Evolutionary conservation across 306 rosid genomes (phyloP).

Genomic region (Calophaca sinica): DNA sequence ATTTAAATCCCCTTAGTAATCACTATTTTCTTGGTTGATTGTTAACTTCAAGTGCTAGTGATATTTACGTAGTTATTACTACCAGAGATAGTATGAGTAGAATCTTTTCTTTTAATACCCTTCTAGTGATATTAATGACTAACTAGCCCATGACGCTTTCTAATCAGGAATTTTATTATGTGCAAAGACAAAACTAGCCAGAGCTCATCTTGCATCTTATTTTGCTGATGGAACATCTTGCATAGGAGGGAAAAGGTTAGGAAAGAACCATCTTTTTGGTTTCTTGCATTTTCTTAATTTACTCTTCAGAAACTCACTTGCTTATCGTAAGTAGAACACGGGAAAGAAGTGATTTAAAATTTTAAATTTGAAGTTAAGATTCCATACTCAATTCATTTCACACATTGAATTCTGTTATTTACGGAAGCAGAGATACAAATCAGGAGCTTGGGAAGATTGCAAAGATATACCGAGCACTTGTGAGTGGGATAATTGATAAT

Average conservation of each 20-base stretch:
- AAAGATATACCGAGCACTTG: conserved; percentile 84
- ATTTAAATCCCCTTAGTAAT: conserved; percentile 1
- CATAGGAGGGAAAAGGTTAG: conserved; percentile 68
- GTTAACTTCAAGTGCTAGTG: conserved; percentile 25
- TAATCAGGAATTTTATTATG: conserved; percentile 78
- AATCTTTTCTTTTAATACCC: conserved; percentile 22
- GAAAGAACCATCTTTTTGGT: conserved; percentile 31
- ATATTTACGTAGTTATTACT: conserved; percentile 18
- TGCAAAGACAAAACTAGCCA: conserved; percentile 86
- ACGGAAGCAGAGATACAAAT: conserved; percentile 55
- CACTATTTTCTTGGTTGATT: conserved; percentile 13
- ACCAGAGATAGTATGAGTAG: conserved; percentile 10
- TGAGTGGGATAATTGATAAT: conserved; percentile 67
- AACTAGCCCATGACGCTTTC: conserved; percentile 14
- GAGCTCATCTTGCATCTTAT: conserved; percentile 75
- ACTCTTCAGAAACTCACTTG: background rate
- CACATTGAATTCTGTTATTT: conserved; percentile 34
- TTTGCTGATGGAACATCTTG: conserved; percentile 87
- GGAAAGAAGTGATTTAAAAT: background rate
- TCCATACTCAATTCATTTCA: conserved; percentile 23
- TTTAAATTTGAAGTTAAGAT: conserved; percentile 15
- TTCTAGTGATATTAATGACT: conserved; percentile 28
- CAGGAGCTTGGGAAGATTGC: conserved; percentile 72
- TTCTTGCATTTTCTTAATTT: conserved; percentile 19
- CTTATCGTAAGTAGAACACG: conserved; percentile 8